Conservation (phyloP, 2,329 filamentous ascomycete species). For the Sporothrix protearum region DNA sequence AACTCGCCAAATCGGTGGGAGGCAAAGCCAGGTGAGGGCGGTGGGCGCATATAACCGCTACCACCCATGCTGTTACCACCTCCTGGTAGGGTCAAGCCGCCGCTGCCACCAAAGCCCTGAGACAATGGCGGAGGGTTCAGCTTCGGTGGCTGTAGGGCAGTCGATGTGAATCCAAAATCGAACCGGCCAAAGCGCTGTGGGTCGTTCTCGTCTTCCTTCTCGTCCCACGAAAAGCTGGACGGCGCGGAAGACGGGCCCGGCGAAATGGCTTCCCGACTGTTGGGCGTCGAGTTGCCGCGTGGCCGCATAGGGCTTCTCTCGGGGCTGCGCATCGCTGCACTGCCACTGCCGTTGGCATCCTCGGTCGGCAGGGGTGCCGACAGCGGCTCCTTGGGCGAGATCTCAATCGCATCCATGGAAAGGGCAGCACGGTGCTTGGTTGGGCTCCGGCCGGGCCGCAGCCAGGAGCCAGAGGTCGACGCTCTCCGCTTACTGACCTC, state of each 20-base stretch:
- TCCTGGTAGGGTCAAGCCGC: not conserved
- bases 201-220: constrained; percentile 46
- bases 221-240: constrained; percentile 58
- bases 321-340: constrained; percentile 34
- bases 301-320: constrained; percentile 46
- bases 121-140: not conserved
- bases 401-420: constrained; percentile 56
- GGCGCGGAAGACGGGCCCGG: constrained; percentile 66
- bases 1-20: constrained; percentile 41
- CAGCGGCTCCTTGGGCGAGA: constrained; percentile 53
- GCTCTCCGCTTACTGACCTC: constrained; percentile 53
- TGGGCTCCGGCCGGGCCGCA: constrained; percentile 51
- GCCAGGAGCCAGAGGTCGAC: constrained; percentile 45
- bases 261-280: constrained; percentile 47
- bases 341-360: constrained; percentile 41
- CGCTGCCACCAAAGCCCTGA: not conserved
- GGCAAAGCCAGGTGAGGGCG: constrained; percentile 44
- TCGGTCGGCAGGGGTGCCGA: constrained; percentile 60
- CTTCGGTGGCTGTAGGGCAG: constrained; percentile 6
- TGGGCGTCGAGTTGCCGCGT: constrained; percentile 53
- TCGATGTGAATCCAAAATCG: constrained; percentile 33
- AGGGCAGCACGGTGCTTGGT: constrained; percentile 59
- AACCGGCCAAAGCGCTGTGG: constrained; percentile 42
- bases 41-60: constrained; percentile 27
- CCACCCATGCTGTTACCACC: constrained; percentile 31